These are phyloP conservation scores for Aspergillus pseudotamarii DNA, from an alignment of 2,329 filamentous ascomycete genomes.

Conservation along the genomic window DNA sequence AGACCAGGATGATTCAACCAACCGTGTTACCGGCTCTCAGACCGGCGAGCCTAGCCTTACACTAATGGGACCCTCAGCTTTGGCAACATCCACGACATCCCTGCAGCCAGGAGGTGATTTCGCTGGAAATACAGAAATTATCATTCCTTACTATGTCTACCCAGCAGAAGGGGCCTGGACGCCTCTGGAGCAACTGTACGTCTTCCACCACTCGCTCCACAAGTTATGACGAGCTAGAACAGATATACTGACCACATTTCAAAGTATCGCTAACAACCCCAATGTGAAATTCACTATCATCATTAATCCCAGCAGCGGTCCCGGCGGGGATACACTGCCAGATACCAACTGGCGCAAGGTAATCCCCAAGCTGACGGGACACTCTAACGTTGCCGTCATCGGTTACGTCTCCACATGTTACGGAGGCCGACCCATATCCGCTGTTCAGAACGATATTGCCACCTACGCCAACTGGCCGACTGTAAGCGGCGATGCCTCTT, in stretches of 20 bases:
- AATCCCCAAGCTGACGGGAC: conserved; percentile 6
- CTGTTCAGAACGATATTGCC: conserved; percentile 12
- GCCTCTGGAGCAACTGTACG: conserved; percentile 18
- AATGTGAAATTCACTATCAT: conserved; percentile 24
- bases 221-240: too few species aligned
- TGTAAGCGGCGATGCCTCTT: conserved; percentile 8
- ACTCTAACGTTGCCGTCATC: conserved; percentile 12
- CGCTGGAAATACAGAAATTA: neutral
- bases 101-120: neutral
- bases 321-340: conserved; percentile 10
- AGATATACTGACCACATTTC: neutral
- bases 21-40: neutral
- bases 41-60: neutral
- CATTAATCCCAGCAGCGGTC: conserved; percentile 25
- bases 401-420: conserved; percentile 13
- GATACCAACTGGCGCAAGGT: conserved; percentile 13
- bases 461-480: conserved; percentile 15
- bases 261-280: conserved; percentile 16
- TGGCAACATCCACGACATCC: neutral
- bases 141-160: conserved; percentile 26
- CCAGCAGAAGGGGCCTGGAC: conserved; percentile 20
- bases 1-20: too few species aligned
- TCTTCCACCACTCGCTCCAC: neutral
- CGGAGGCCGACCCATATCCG: conserved; percentile 4
- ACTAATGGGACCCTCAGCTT: neutral